Evolutionary conservation across 306 rosid species (phyloP), one percentile per base, ranked within the genome.

Genomic region (Cicer pinnatifidum): DNA sequence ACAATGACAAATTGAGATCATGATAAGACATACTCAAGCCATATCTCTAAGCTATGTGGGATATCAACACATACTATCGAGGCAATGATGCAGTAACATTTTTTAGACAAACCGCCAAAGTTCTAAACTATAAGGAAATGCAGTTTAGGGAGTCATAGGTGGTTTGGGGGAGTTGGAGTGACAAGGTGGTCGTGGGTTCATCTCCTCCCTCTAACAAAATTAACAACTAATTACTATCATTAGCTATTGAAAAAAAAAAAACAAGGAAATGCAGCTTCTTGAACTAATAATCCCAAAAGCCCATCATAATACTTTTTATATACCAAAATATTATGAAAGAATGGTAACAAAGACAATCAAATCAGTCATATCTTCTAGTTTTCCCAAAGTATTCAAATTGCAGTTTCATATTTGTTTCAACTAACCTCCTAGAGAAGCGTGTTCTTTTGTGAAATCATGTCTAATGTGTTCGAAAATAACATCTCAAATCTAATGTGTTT

Each of bases 301-400:
- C 33, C 5, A 58, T 1, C 16, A 58, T 58, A 11, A 6, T 28
- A 23, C 13, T 10, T 28, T 58, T 23, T 8, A 28, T 58, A 58
- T 28, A 58, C 64, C 62, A 56, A 54, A 56, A 19, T 58, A 58
- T 11, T 23, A 23, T 11, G 64, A 58, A 58, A 58, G 40, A 11
- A 57, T 10, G 16, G 9, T 23, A 40, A 28, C 10, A 6, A 58
- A 58, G 5, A 58, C 65, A 28, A 58, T 2, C 41, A 28, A n/a
- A 58, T 58, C 17, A 58, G 41, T 1, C 17, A 28, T 28, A 3
- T 35, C 33, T 58, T 58, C 15, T 28, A 28, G 5, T 28, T 28
- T 28, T 28, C 35, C 35, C 5, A 28, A 28, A 3, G 35, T 28
- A 28, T 28, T 28, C 35, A 28, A 28, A 28, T 28, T 28, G 35